Conservation (phyloP, 306 rosid species). For the Pyrus betulifolia region DNA sequence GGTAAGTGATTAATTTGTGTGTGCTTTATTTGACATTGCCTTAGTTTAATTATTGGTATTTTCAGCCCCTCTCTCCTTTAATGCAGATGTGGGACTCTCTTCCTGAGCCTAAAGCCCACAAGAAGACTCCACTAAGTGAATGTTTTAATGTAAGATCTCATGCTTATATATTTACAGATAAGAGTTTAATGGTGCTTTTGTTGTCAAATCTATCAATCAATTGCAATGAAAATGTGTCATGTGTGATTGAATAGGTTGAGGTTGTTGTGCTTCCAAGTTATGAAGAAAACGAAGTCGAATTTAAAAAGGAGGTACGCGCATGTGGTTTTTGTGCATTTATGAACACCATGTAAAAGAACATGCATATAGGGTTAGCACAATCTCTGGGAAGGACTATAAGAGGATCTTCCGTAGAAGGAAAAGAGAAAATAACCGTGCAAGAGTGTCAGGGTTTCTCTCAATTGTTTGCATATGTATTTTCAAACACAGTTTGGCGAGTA, state of each 20-base stretch:
- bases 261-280: constrained; percentile 92
- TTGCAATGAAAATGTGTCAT: neutral
- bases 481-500: too few species aligned
- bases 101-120: constrained; percentile 85
- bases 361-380: too few species aligned
- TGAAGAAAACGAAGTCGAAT: constrained; percentile 97
- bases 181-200: too few species aligned
- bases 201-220: neutral
- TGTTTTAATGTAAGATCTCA: constrained; percentile 62
- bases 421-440: too few species aligned
- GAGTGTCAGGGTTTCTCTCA: too few species aligned
- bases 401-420: too few species aligned
- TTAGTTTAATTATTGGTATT: constrained; percentile 1
- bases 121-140: constrained; percentile 83
- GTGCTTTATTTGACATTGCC: constrained; percentile 1
- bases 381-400: too few species aligned
- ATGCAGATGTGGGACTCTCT: constrained; percentile 95
- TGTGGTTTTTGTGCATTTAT: too few species aligned
- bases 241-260: constrained; percentile 67
- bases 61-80: neutral
- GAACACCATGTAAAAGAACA: too few species aligned
- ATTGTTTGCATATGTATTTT: too few species aligned
- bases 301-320: constrained; percentile 62
- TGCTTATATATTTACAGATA: neutral
- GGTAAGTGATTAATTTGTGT: constrained; percentile 28